Conservation (phyloP, 2,329 filamentous ascomycete species). For the Aspergillus sp. region DNA sequence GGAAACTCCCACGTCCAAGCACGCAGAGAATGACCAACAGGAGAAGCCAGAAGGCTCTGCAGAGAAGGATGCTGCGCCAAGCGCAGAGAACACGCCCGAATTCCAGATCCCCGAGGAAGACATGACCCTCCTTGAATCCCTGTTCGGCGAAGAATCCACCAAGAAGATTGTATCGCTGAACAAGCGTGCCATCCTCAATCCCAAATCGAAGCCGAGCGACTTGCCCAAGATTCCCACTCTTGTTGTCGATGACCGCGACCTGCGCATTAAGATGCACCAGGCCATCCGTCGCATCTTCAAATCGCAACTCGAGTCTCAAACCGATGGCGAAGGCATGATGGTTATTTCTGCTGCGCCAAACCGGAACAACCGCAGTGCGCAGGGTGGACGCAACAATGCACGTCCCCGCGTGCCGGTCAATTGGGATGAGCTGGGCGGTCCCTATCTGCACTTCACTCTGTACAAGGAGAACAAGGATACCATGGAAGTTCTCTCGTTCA, state of each 20-base stretch:
- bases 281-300: constrained; percentile 75
- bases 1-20: constrained; percentile 13
- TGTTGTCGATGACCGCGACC: constrained; percentile 61
- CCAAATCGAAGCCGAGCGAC: constrained; percentile 57
- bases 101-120: constrained; percentile 49
- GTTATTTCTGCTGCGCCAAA: constrained; percentile 54
- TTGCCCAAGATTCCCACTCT: constrained; percentile 57
- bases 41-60: constrained; percentile 14
- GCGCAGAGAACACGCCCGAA: constrained; percentile 22
- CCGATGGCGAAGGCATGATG: constrained; percentile 69
- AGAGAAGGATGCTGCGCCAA: constrained; percentile 17
- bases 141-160: constrained; percentile 56
- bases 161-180: constrained; percentile 59
- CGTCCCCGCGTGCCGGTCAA: constrained; percentile 49
- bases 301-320: constrained; percentile 75
- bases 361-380: constrained; percentile 34
- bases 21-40: constrained; percentile 18
- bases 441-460: constrained; percentile 85
- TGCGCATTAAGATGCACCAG: constrained; percentile 65
- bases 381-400: constrained; percentile 34
- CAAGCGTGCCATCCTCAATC: constrained; percentile 54
- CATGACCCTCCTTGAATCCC: constrained; percentile 43
- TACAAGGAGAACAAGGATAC: constrained; percentile 98
- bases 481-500: constrained; percentile 81
- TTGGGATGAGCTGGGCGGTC: constrained; percentile 70